phyloP scores from a whole-genome alignment of 169 alveolate species.

The Cryptosporidium meleagridis region DNA sequence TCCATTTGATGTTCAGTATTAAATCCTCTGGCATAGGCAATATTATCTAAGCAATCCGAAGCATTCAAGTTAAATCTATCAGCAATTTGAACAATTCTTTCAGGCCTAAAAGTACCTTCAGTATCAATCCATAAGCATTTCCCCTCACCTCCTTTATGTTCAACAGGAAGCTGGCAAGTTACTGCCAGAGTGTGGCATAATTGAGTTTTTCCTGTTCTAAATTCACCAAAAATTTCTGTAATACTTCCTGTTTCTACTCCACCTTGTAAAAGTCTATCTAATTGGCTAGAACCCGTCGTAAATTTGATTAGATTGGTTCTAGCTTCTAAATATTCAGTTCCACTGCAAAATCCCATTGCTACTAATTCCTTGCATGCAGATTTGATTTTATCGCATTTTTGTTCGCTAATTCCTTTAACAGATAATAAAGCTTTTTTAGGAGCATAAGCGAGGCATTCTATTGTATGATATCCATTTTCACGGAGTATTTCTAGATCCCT shows the following conservation, averaged over 20 bases:
- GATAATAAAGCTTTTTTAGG: slow-evolving; percentile 89
- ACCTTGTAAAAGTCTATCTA: slow-evolving; percentile 96
- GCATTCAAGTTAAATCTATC: slow-evolving; percentile 95
- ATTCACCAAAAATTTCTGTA: slow-evolving; percentile 99
- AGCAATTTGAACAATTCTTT: slow-evolving; percentile 96
- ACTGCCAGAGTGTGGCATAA: slow-evolving; percentile 95
- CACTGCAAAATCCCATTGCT: slow-evolving; percentile 92
- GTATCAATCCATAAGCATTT: slow-evolving; percentile 99
- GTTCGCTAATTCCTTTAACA: slow-evolving; percentile 97
- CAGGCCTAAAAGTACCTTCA: slow-evolving; percentile 99
- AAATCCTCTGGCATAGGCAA: slow-evolving; percentile 97
- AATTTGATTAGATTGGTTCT: slow-evolving; percentile 91
- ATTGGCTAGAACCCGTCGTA: slow-evolving; percentile 94
- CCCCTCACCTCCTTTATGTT: slow-evolving; percentile 96
- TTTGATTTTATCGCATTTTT: slow-evolving; percentile 93
- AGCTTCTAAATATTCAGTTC: slow-evolving; percentile 90
- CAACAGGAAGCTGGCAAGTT: slow-evolving; percentile 90
- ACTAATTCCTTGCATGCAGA: slow-evolving; percentile 92
- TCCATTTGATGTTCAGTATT: slow-evolving; percentile 96
- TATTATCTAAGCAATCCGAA: slow-evolving; percentile 95
- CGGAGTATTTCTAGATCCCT: slow-evolving; percentile 92
- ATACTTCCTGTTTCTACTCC: slow-evolving; percentile 97
- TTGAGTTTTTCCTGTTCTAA: slow-evolving; percentile 98
- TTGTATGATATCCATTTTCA: slow-evolving; percentile 93
- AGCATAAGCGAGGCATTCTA: slow-evolving; percentile 93